Evolutionary conservation across 2,329 filamentous ascomycete genomes (phyloP), one percentile per base, ranked within the genome.

Genomic region (Exophiala bonariae): DNA sequence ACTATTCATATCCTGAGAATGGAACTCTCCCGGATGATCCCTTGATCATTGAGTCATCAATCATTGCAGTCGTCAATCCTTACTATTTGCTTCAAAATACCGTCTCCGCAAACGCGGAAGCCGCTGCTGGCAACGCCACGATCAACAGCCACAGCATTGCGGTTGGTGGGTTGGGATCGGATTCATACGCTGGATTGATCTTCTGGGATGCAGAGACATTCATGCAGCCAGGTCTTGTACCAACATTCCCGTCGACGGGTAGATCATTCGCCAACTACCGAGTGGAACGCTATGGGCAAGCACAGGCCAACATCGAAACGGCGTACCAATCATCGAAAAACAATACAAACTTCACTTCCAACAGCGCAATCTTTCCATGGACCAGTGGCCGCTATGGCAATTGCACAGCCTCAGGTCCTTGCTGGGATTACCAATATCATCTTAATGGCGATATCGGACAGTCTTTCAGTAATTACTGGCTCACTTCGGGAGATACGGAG

Each of bases 361-460:
- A 77, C 4, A 79, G 81, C 16, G 82, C 82, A 0, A 76, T 83
- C 1, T 88, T 79, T 58, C 78, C 83, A 1, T 88, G 85, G 85
- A 87, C 83, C 0, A 79, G 79, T 56, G 83, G 80, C 7, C 68
- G 82, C 4, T 83, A 75, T 58, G 85, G 84, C 2, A 87, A 87
- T 58, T 87, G 84, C 58, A 87, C 85, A 0, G 76, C 72, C 2
- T 79, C 78, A 3, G 78, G 78, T 2, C 75, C 78, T 19, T 87
- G 84, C 62, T 85, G 82, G 57, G 83, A 87, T 62, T 87, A 87
- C 55, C 76, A 87, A 61, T 88, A 87, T 57, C 84, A 87, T 62
- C 58, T 87, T 30, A 87, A 87, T 56, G 81, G 82, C 6, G 84
- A 87, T 55, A 86, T 87, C 55, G 81, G 79, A 0, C 68, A 86